Conservation (phyloP, 2,329 filamentous ascomycete species). For the Periconia macrospinosa region DNA sequence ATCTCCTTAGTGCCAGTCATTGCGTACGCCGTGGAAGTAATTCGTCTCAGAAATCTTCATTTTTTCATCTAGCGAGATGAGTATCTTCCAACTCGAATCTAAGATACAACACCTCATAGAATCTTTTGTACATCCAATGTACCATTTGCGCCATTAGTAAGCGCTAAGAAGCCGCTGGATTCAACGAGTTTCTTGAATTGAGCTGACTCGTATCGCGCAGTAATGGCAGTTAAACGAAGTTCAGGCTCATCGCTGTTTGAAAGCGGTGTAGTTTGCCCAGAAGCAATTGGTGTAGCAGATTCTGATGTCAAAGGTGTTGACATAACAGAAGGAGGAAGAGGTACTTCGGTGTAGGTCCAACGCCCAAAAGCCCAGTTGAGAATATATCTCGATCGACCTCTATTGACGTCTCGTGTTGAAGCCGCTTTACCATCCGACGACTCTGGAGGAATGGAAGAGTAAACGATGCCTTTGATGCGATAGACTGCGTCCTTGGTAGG, state of each 20-base stretch:
- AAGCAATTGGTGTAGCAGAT: slow-evolving; percentile 16
- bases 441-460: slow-evolving; percentile 48
- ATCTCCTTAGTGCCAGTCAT: not conserved
- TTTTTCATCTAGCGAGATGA: not conserved
- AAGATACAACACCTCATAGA: not conserved
- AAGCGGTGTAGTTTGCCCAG: slow-evolving; percentile 22
- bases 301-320: slow-evolving; percentile 23
- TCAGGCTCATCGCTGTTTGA: slow-evolving; percentile 56
- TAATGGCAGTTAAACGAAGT: slow-evolving; percentile 74
- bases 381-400: slow-evolving; percentile 67
- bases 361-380: slow-evolving; percentile 98
- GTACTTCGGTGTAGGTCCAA: slow-evolving; percentile 80
- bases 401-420: slow-evolving; percentile 38
- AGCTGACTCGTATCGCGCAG: slow-evolving; percentile 71
- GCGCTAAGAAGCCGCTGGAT: slow-evolving; percentile 49
- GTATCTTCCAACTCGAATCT: not conserved
- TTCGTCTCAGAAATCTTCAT: not conserved
- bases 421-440: slow-evolving; percentile 46
- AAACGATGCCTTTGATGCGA: slow-evolving; percentile 79
- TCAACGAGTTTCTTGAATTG: slow-evolving; percentile 79
- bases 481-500: slow-evolving; percentile 94
- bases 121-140: slow-evolving; percentile 23
- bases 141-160: slow-evolving; percentile 25
- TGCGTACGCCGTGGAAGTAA: not conserved
- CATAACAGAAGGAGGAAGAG: slow-evolving; percentile 21